Conservation (phyloP, 192 early-diverging fungal genomes). For the Rhizoclosmatium globosum region DNA sequence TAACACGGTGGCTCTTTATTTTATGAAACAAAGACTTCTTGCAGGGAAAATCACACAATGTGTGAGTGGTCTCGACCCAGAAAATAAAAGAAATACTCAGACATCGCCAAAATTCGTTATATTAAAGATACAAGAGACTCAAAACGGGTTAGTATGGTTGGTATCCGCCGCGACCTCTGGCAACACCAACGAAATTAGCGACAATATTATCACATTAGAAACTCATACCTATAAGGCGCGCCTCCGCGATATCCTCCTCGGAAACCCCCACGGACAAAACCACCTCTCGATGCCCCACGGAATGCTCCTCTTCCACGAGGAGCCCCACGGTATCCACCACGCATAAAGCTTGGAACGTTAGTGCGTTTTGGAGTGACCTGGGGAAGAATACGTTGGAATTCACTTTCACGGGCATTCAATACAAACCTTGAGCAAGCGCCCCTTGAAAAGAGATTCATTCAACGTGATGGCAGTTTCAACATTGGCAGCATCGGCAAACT, state of each 20-base stretch:
- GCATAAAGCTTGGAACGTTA: slow-evolving; percentile 87
- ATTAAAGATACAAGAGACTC: neutral
- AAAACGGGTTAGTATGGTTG: slow-evolving; percentile 44
- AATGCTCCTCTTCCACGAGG: slow-evolving; percentile 68
- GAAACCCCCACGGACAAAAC: slow-evolving; percentile 38
- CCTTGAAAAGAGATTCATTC: slow-evolving; percentile 91
- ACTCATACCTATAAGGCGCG: slow-evolving; percentile 26
- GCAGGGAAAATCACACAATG: slow-evolving; percentile 5
- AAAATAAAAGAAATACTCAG: neutral
- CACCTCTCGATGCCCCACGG: slow-evolving; percentile 30
- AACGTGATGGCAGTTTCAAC: slow-evolving; percentile 86
- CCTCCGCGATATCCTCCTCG: slow-evolving; percentile 21
- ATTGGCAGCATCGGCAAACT: slow-evolving; percentile 86
- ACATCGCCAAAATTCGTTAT: no score
- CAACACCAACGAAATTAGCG: neutral
- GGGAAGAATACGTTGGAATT: neutral
- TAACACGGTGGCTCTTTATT: neutral
- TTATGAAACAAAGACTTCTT: neutral
- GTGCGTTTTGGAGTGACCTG: slow-evolving; percentile 92
- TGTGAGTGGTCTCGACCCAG: neutral
- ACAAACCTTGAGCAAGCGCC: slow-evolving; percentile 79
- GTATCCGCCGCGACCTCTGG: slow-evolving; percentile 50
- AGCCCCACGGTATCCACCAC: slow-evolving; percentile 78
- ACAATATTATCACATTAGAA: neutral
- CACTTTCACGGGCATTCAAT: neutral